Evolutionary conservation across 345 rosid species (phyloP).

Genomic region (Populus nigra): DNA sequence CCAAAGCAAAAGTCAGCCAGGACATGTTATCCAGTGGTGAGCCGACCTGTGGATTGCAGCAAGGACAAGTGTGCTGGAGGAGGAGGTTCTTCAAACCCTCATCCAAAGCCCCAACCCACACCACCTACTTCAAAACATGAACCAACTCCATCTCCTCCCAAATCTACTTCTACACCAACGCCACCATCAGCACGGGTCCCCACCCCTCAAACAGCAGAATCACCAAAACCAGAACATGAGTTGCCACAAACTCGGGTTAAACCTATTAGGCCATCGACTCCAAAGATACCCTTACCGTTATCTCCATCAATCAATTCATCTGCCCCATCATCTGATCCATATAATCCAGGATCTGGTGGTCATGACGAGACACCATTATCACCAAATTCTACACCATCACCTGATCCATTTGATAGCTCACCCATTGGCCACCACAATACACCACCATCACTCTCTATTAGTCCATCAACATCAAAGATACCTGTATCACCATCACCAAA

Average conservation of each 20-base stretch:
- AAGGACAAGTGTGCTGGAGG: slow-evolving; percentile 44
- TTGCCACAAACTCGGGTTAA: neutral
- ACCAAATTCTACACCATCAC: neutral
- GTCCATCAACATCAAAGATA: neutral
- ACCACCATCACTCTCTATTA: neutral
- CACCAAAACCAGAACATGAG: neutral
- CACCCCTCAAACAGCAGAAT: slow-evolving; percentile 8
- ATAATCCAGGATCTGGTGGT: neutral
- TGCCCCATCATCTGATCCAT: neutral
- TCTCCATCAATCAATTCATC: neutral
- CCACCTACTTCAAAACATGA: slow-evolving; percentile 8
- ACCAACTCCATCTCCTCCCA: slow-evolving; percentile 17
- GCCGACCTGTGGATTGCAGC: slow-evolving; percentile 65
- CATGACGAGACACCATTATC: neutral
- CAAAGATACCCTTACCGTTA: neutral
- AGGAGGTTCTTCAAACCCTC: neutral
- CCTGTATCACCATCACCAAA: neutral
- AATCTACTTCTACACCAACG: slow-evolving; percentile 13
- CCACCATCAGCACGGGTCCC: neutral
- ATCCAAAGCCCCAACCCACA: slow-evolving; percentile 9
- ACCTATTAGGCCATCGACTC: neutral
- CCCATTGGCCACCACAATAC: neutral
- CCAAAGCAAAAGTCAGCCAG: slow-evolving; percentile 41
- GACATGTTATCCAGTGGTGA: slow-evolving; percentile 46
- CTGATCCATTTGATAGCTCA: neutral